Evolutionary conservation across 2,329 filamentous ascomycete species (phyloP), one percentile per base, ranked within the genome.

Genomic region (Ophiostoma sp.): DNA sequence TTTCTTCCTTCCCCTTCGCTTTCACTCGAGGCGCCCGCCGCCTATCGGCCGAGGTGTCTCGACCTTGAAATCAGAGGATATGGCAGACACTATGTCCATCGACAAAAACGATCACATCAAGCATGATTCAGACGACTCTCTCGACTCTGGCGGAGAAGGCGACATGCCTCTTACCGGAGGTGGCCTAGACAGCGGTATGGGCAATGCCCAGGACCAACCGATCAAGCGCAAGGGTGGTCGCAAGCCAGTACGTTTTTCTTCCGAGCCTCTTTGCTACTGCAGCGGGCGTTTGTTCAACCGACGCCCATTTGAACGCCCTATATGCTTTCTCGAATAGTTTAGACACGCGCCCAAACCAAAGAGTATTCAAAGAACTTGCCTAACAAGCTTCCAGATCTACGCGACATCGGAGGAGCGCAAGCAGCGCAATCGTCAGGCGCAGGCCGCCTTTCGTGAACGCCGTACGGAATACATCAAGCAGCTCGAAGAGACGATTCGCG

Each of bases 401-500:
- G 95, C 95, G 67, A 99, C 95, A 47, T 98, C 95, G 11, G 95
- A 99, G 79, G 95, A 99, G 80, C 89, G 95, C 76, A 98, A 99
- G 82, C 95, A 98, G 81, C 88, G 95, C 73, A 99, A 99, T 77
- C 85, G 95, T 74, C 95, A 98, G 81, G 95, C 95, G 64, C 95
- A 99, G 80, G 95, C 95, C 68, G 95, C 95, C 69, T 99, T 99
- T 76, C 89, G 95, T 74, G 95, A 99, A 81, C 90, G 95, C 73
- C 89, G 95, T 69, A 98, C 94, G 68, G 95, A 99, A 82, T 99
- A 99, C 79, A 99, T 99, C 82, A 98, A 98, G 82, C 95, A 99
- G 79, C 86, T 99, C 40, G 95, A 99, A 81, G 92, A 94, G 74
- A 96, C 93, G 68, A 98, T 99, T 79, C 94, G 95, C 76, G 91